These are phyloP conservation scores for Diaporthe longicolla DNA, from an alignment of 2,329 filamentous ascomycete genomes.

Conservation along the genomic window DNA sequence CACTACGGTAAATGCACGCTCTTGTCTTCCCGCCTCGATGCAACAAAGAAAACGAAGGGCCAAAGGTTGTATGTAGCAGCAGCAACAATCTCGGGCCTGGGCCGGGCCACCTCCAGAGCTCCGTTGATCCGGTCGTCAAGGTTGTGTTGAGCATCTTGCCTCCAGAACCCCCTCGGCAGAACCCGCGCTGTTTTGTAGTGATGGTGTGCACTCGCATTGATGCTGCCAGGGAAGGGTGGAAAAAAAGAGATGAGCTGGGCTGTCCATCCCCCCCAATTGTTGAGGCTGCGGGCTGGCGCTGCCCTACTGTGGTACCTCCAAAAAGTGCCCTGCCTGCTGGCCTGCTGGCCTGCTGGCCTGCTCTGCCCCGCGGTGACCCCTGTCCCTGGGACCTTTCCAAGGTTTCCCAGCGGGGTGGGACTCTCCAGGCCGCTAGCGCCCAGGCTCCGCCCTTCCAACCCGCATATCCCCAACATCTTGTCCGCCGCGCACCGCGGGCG, in stretches of 20 bases:
- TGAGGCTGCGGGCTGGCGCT: slow-evolving; percentile 23
- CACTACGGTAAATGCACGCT: not conserved
- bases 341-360: not conserved
- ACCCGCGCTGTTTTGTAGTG: slow-evolving; percentile 25
- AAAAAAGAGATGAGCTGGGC: slow-evolving; percentile 25
- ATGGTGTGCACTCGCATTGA: not conserved
- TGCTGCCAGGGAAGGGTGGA: not conserved
- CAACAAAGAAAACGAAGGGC: slow-evolving; percentile 3
- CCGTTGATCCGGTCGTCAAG: slow-evolving; percentile 12
- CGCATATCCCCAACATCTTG: slow-evolving; percentile 62
- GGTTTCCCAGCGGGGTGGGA: slow-evolving; percentile 4
- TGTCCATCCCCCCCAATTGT: slow-evolving; percentile 40
- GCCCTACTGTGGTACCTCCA: slow-evolving; percentile 1
- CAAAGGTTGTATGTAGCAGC: not conserved
- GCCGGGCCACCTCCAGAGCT: not conserved
- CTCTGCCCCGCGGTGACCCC: slow-evolving; percentile 19
- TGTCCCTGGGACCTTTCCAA: slow-evolving; percentile 2
- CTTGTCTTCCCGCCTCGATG: not conserved
- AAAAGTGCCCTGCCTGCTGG: not conserved
- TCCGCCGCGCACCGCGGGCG: slow-evolving; percentile 48
- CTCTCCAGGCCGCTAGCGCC: slow-evolving; percentile 11
- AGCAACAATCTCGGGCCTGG: not conserved
- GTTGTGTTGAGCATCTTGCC: slow-evolving; percentile 22
- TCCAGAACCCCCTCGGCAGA: slow-evolving; percentile 17
- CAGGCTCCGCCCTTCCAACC: slow-evolving; percentile 46